phyloP scores from a whole-genome alignment of 2,329 filamentous ascomycete species.

The Xenoacremonium recifei region DNA sequence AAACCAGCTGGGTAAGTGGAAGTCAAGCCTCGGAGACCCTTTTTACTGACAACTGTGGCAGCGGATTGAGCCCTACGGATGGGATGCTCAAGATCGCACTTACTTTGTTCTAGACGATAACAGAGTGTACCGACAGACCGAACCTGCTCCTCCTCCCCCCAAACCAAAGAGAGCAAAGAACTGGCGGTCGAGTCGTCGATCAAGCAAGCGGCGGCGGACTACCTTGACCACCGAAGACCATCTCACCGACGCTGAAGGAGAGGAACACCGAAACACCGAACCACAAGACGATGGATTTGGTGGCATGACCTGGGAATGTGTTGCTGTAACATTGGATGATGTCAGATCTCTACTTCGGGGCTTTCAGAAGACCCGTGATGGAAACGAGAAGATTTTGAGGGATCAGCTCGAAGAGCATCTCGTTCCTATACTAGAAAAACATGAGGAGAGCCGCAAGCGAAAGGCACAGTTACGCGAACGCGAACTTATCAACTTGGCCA shows the following conservation, averaged over 20 bases:
- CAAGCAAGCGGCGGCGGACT: conserved; percentile 70
- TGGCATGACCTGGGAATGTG: conserved; percentile 84
- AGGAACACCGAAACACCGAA: conserved; percentile 25
- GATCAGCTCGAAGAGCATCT: conserved; percentile 74
- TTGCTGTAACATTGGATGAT: conserved; percentile 79
- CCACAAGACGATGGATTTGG: conserved; percentile 64
- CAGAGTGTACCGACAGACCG: conserved; percentile 84
- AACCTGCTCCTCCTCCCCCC: conserved; percentile 60
- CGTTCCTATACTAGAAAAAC: conserved; percentile 79
- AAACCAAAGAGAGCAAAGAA: conserved; percentile 63
- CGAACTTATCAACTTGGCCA: conserved; percentile 77
- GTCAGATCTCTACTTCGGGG: conserved; percentile 69
- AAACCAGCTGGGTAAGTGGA: conserved; percentile 73
- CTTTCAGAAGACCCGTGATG: conserved; percentile 74
- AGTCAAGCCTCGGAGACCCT: not conserved
- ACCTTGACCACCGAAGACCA: conserved; percentile 32
- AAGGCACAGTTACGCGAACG: conserved; percentile 68
- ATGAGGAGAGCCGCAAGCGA: conserved; percentile 71
- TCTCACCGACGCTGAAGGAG: conserved; percentile 34
- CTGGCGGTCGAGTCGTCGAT: conserved; percentile 52
- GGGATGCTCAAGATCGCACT: conserved; percentile 80
- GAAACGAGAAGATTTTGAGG: conserved; percentile 78
- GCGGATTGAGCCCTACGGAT: conserved; percentile 81
- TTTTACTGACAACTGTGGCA: conserved; percentile 29
- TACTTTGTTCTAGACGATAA: conserved; percentile 95